Base-by-base conservation (phyloP, 2,329 filamentous ascomycete genomes). In the Macrophomina phaseolina region DNA sequence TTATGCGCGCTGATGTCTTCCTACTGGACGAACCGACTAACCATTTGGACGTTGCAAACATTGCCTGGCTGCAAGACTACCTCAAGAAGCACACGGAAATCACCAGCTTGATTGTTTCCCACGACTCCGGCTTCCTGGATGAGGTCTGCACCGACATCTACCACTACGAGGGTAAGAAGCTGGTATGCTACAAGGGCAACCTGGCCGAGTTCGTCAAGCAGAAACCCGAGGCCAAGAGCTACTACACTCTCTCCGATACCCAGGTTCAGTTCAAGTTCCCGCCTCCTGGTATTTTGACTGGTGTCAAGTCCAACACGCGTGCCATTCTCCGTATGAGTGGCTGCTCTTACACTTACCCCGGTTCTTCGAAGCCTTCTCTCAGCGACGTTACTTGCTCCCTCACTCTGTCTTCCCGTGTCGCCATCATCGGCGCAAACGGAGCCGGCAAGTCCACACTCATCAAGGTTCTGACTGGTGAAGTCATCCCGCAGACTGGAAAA, bases 61-160 rank as follows among this genome's bases (percentile, higher is more conserved):
- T 99, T 73, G 93, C 91, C 71, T 99, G 95, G 95, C 82, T 99
- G 56, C 91, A 97, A 79, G 90, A 93, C 72, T 99, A 99, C 79
- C 88, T 99, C 74, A 97, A 96, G 86, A 87, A 87, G n/a, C 93
- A 99, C 82, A 91, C 92, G 5, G 92, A 98, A 61, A 98, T 98
- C 76, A 99, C 95, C 68, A 97, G 92, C 76, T 84, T 99, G 83
- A 98, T 99, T 76, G 95, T 99, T 72, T 96, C 92, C 77, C 95
- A 99, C 91, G 95, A 99, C 86, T 98, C 94, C 3, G 90, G 91
- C 28, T 99, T 99, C 87, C 83, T 99, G 67, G 95, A 99, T 77
- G 93, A 94, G 71, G 94, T 99, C 71, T 98, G 94, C 76, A 99
- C 95, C 6, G 95, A 99, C 77, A 97, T 99, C 76, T 97, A 97